phyloP scores from a whole-genome alignment of 768 basidiomycete species.

The Rhodosporidiobolus odoratus region DNA sequence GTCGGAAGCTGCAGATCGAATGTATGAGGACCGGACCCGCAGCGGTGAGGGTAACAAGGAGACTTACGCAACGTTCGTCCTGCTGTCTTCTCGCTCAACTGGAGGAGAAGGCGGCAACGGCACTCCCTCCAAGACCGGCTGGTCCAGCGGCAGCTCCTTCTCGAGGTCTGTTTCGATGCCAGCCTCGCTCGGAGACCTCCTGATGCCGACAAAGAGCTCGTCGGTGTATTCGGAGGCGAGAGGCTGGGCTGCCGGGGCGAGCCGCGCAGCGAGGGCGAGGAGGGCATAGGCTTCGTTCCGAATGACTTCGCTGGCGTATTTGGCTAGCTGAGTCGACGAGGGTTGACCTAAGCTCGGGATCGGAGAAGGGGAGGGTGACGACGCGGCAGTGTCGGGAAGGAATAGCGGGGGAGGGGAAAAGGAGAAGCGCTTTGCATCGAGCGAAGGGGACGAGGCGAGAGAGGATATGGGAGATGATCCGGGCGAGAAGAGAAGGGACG shows the following conservation, averaged over 20 bases:
- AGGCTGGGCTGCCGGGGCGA: constrained; percentile 32
- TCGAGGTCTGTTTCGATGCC: background rate
- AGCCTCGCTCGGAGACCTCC: background rate
- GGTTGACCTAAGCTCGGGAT: background rate
- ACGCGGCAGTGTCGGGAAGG: no score
- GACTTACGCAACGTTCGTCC: constrained; percentile 28
- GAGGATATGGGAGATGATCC: constrained; percentile 21
- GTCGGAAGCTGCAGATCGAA: constrained; percentile 15
- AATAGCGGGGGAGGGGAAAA: constrained; percentile 2
- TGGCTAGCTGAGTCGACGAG: constrained; percentile 10
- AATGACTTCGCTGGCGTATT: constrained; percentile 38
- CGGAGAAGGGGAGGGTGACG: background rate
- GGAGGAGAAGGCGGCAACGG: background rate
- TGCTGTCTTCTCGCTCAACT: constrained; percentile 5
- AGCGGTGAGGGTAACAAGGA: background rate
- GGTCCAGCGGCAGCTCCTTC: no score
- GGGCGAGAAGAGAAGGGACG: constrained; percentile 17
- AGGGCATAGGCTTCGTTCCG: constrained; percentile 42
- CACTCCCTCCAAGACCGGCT: background rate
- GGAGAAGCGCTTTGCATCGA: constrained; percentile 16
- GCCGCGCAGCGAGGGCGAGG: constrained; percentile 40
- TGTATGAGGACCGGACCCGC: background rate
- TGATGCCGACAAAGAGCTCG: background rate
- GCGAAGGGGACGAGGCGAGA: constrained; percentile 31
- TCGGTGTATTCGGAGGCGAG: constrained; percentile 4